Conservation (phyloP, 2,329 filamentous ascomycete species). For the Hypoxylon sp. region DNA sequence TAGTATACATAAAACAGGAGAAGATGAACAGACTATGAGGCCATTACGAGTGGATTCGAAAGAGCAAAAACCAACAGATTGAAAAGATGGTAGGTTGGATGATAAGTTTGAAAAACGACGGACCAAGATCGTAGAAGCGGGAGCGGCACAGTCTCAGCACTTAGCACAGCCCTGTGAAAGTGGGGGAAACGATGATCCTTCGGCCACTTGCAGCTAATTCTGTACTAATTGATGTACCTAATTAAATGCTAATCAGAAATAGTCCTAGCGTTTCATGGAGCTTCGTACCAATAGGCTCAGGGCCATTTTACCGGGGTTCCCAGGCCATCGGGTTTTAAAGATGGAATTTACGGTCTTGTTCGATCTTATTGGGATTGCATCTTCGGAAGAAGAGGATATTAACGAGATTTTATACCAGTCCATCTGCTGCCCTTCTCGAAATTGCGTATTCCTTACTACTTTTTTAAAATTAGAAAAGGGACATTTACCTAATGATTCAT, state of each 20-base stretch:
- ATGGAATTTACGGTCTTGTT: too few species aligned
- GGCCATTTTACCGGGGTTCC: conserved; percentile 10
- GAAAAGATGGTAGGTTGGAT: conserved; percentile 16
- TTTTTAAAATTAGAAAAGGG: too few species aligned
- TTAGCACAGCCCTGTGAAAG: conserved; percentile 33
- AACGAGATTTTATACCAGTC: too few species aligned
- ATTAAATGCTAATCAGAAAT: conserved; percentile 4
- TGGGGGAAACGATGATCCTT: conserved; percentile 31
- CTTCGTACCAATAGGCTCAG: conserved; percentile 11
- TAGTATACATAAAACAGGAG: neutral
- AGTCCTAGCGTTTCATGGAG: conserved; percentile 5
- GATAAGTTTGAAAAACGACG: conserved; percentile 6
- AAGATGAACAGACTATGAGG: neutral
- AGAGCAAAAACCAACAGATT: too few species aligned
- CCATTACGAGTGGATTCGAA: neutral
- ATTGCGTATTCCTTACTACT: too few species aligned
- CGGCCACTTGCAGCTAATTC: conserved; percentile 21
- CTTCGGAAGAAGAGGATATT: too few species aligned
- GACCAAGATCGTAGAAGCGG: too few species aligned
- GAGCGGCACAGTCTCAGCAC: conserved; percentile 20
- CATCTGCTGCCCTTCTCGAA: too few species aligned
- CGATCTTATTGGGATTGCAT: too few species aligned
- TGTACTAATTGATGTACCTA: conserved; percentile 5
- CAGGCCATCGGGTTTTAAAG: conserved; percentile 16
- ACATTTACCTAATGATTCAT: too few species aligned